Percentiles rank a stretch among this genome's conserved stretches.
Evolutionary conservation across 805 yeast species (phyloP).

Genomic region (Yamadazyma akitaensis): DNA sequence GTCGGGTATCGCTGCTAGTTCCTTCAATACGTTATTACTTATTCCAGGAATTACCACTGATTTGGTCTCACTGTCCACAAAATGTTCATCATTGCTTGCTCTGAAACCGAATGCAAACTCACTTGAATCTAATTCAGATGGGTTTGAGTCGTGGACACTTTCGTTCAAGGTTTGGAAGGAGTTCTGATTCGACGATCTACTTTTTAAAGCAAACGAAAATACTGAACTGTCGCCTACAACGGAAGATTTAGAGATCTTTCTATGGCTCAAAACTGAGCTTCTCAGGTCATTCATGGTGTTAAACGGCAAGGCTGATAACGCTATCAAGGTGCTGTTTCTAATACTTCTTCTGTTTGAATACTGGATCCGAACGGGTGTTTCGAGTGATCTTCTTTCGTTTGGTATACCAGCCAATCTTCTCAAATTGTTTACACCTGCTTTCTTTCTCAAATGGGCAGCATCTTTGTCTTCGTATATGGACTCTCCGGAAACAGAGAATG

Average conservation of each 20-base stretch:
- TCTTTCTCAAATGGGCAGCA: conserved; percentile 40
- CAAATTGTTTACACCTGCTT: conserved; percentile 47
- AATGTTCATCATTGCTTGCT: conserved; percentile 3
- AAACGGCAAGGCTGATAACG: conserved; percentile 40
- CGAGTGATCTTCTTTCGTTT: conserved; percentile 7
- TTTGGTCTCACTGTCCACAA: conserved; percentile 12
- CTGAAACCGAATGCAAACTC: conserved; percentile 8
- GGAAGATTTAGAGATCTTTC: conserved; percentile 12
- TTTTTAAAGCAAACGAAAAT: conserved; percentile 28
- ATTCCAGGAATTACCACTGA: conserved; percentile 57
- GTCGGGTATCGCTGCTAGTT: conserved; percentile 83
- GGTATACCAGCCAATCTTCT: conserved; percentile 29
- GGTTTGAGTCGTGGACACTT: not conserved
- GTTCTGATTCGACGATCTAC: conserved; percentile 10
- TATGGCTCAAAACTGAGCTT: conserved; percentile 1
- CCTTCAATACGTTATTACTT: conserved; percentile 41
- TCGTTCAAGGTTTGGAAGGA: conserved; percentile 13
- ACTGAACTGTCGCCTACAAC: conserved; percentile 31
- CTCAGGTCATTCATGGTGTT: conserved; percentile 15
- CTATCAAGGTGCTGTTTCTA: conserved; percentile 35
- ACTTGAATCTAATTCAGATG: not conserved
- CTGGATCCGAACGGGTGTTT: conserved; percentile 18
- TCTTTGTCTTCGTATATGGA: conserved; percentile 7
- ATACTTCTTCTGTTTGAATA: conserved; percentile 28
- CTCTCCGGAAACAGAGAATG: conserved; percentile 35